Base-by-base conservation (phyloP, 2,329 filamentous ascomycete genomes). In the Ophiostoma tasmaniense region DNA sequence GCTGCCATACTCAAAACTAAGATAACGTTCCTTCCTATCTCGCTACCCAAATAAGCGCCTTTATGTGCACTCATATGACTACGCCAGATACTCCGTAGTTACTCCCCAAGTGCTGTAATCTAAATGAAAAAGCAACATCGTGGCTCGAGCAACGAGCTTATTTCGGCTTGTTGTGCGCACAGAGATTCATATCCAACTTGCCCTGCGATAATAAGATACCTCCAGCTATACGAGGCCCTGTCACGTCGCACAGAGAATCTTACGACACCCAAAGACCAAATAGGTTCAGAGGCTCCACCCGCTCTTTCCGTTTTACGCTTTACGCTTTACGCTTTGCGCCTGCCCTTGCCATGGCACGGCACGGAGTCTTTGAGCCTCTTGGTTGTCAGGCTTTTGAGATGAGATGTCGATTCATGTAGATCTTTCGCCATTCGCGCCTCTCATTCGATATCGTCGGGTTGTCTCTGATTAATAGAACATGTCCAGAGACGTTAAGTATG, bases 101-200 rank as follows among this genome's bases (percentile, higher is more conserved):
- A 25, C 10, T 55, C 50, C 22, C n/a, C n/a, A n/a, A 55, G 50
- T 55, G 22, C 50, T 22, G 17, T 55, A 25, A 10, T 25, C 11
- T 42, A 39, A 30, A 42, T 33, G 52, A 55, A 20, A 42, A 69
- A 69, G 68, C 64, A 55, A 69, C 68, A 64, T 69, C 39, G 65
- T 69, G 68, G 55, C 64, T 69, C 65, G 64, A 69, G 68, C 65
- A 69, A 69, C 68, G 37, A 52, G 52, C 37, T 61, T 69, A 22
- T 33, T 42, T 37, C 17, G 37, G 35, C 22, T 28, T 35, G n/a
- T 39, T n/a, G 17, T 37, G 28, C 37, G 42, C 42, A 45, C 65
- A 52, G 39, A 50, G 39, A n/a, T 8, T 55, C 50, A 55, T 55
- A 7, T 50, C 20, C 45, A 22, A 50, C 17, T 22, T 50, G 17